Evolutionary conservation across 2,329 filamentous ascomycete species (phyloP).

Genomic region (Talaromyces sp.): DNA sequence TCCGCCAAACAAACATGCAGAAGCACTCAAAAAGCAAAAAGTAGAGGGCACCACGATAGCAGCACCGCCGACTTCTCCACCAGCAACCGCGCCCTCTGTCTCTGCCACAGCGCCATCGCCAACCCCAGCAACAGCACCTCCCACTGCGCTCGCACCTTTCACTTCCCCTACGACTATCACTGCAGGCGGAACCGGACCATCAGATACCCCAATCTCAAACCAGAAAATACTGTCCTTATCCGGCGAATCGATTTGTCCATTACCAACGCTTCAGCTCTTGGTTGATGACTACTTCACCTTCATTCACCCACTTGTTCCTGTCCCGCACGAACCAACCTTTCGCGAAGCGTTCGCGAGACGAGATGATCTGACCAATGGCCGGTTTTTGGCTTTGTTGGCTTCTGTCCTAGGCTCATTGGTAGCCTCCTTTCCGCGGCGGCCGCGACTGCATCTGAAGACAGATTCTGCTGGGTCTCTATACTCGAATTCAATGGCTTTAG

Average conservation of each 20-base stretch:
- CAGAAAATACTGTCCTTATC: slow-evolving; percentile 43
- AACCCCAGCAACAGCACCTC: background rate
- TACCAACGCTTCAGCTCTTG: slow-evolving; percentile 39
- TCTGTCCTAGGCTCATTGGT: slow-evolving; percentile 46
- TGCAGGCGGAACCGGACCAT: background rate
- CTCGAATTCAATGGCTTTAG: slow-evolving; percentile 43
- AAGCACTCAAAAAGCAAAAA: slow-evolving; percentile 61
- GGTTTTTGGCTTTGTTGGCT: slow-evolving; percentile 45
- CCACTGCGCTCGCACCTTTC: background rate
- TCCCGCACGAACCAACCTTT: slow-evolving; percentile 48
- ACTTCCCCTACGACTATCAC: background rate
- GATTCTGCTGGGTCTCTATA: slow-evolving; percentile 37
- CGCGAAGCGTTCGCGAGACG: slow-evolving; percentile 42
- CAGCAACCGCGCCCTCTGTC: background rate
- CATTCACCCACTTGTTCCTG: slow-evolving; percentile 46
- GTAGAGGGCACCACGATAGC: slow-evolving; percentile 33
- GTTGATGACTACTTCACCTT: slow-evolving; percentile 49
- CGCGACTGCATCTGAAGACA: slow-evolving; percentile 39
- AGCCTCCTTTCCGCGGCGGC: slow-evolving; percentile 45
- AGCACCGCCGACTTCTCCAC: background rate
- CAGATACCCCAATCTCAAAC: background rate
- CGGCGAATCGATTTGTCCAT: slow-evolving; percentile 46
- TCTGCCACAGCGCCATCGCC: background rate
- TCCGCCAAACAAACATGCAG: slow-evolving; percentile 64
- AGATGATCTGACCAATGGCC: slow-evolving; percentile 41